Percentiles rank a stretch among this genome's conserved stretches.
Evolutionary conservation across 2,329 filamentous ascomycete species (phyloP).

Genomic region (Diplocarpon rosae): DNA sequence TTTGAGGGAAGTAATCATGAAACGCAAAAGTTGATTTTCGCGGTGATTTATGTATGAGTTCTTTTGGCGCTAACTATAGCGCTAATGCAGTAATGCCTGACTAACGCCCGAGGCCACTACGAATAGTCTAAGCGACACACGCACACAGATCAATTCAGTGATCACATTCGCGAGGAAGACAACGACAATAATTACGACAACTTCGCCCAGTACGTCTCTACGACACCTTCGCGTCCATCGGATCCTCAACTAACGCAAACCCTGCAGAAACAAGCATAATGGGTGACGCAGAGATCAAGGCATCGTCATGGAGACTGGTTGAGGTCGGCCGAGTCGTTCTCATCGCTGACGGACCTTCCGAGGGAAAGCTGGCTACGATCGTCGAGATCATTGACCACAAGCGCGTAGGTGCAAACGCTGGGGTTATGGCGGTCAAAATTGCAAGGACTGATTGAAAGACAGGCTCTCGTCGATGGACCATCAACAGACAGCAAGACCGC

Average conservation of each 20-base stretch:
- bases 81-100: constrained; percentile 13
- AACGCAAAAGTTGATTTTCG: no score
- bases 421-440: constrained; percentile 2
- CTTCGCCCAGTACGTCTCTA: constrained; percentile 24
- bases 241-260: constrained; percentile 20
- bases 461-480: constrained; percentile 96
- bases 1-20: no score
- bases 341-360: constrained; percentile 69
- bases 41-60: no score
- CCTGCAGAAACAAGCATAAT: constrained; percentile 53
- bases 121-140: constrained; percentile 12
- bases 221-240: constrained; percentile 12
- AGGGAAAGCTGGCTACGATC: constrained; percentile 81
- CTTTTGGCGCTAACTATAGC: neutral
- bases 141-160: constrained; percentile 10
- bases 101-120: neutral
- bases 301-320: constrained; percentile 86
- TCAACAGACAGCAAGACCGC: constrained; percentile 67
- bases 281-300: constrained; percentile 73
- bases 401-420: constrained; percentile 64
- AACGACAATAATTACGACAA: constrained; percentile 24
- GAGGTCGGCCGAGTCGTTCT: constrained; percentile 97
- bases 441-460: constrained; percentile 26
- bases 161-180: constrained; percentile 13
- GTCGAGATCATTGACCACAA: constrained; percentile 99